phyloP scores from a whole-genome alignment of 208 protist species.

The Trypanosomatidae sp. region DNA sequence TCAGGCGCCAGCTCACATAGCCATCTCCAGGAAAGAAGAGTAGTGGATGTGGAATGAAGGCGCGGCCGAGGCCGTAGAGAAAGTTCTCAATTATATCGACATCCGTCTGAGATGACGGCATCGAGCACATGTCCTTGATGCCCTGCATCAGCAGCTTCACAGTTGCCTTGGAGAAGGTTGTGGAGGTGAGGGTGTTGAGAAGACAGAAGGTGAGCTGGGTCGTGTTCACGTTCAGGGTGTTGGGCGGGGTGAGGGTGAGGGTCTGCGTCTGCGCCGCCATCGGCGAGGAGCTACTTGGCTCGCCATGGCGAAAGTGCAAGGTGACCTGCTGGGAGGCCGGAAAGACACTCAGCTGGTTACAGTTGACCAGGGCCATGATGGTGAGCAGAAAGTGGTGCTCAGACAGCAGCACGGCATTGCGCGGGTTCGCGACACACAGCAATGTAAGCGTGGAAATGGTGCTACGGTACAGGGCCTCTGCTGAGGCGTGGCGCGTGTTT shows the following conservation, averaged over 20 bases:
- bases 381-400: conserved; percentile 48
- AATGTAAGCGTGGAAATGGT: conserved; percentile 64
- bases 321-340: conserved; percentile 39
- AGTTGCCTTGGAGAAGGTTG: conserved; percentile 37
- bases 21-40: conserved; percentile 75
- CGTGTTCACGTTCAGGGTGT: conserved; percentile 56
- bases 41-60: conserved; percentile 36
- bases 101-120: conserved; percentile 60
- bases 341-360: conserved; percentile 65
- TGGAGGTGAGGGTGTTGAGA: conserved; percentile 54
- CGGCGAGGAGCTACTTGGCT: background rate
- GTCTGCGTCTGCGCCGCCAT: conserved; percentile 2
- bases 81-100: conserved; percentile 71
- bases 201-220: conserved; percentile 69
- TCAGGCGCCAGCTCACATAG: conserved; percentile 54
- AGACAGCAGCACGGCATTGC: conserved; percentile 53
- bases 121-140: conserved; percentile 54
- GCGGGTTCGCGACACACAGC: conserved; percentile 66
- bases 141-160: conserved; percentile 46
- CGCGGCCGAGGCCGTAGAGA: conserved; percentile 56
- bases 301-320: conserved; percentile 5
- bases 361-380: conserved; percentile 60
- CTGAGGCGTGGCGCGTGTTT: conserved; percentile 40
- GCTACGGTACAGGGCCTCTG: conserved; percentile 70
- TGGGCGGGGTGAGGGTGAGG: conserved; percentile 21